phyloP scores from a whole-genome alignment of 805 yeast genomes.

The Schwanniomyces occidentalis region DNA sequence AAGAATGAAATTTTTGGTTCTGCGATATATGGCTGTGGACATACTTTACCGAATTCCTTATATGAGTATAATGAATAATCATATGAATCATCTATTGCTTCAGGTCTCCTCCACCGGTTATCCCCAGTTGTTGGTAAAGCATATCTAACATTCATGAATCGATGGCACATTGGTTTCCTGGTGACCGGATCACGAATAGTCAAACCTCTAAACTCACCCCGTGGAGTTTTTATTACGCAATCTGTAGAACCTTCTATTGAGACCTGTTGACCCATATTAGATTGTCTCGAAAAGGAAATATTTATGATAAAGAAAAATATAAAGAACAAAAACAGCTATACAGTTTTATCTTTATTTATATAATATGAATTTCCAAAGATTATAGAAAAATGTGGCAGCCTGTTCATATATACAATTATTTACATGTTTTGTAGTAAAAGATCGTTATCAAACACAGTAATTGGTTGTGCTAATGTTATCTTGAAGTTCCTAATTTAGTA shows the following conservation, averaged over 20 bases:
- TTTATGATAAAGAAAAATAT: too few relatives aligned
- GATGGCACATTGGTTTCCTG: conserved; percentile 1
- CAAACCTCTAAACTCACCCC: conserved; percentile 5
- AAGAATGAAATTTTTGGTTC: background rate
- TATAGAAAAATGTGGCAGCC: too few relatives aligned
- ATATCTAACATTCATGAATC: conserved; percentile 5
- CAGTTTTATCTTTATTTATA: too few relatives aligned
- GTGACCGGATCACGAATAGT: conserved; percentile 1
- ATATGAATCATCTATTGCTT: background rate
- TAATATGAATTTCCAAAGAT: too few relatives aligned
- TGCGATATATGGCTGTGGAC: conserved; percentile 3
- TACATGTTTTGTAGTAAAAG: too few relatives aligned
- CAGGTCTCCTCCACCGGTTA: conserved; percentile 2
- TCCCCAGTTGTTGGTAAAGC: background rate
- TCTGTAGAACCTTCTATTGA: conserved; percentile 1
- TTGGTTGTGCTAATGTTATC: too few relatives aligned
- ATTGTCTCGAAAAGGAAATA: too few relatives aligned
- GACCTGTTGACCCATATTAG: conserved; percentile 4
- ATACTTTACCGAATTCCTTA: conserved; percentile 1
- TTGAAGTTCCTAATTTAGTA: too few relatives aligned
- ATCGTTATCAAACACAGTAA: too few relatives aligned
- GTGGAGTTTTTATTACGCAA: background rate
- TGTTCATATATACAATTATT: too few relatives aligned
- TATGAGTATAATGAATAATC: conserved; percentile 3
- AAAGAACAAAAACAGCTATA: too few relatives aligned